Conservation (phyloP, 805 yeast genomes). For the Yamadazyma tumulicola region DNA sequence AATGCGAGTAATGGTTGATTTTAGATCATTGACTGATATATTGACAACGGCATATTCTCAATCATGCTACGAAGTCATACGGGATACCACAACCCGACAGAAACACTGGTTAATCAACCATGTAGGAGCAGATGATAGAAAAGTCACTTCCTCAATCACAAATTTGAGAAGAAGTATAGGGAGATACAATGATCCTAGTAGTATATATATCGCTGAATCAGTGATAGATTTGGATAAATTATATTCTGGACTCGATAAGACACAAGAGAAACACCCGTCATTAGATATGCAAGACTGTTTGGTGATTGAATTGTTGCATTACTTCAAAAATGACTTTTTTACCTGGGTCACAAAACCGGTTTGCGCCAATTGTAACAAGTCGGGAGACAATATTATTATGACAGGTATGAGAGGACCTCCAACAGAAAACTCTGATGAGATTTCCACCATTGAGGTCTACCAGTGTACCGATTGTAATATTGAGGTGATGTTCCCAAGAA, state of each 20-base stretch:
- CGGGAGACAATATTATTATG: constrained; percentile 31
- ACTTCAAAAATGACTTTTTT: constrained; percentile 75
- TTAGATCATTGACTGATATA: background rate
- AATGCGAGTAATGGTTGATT: background rate
- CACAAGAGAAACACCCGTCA: constrained; percentile 8
- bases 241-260: constrained; percentile 56
- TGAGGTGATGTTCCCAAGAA: constrained; percentile 66
- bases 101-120: background rate
- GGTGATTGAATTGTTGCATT: constrained; percentile 30
- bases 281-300: constrained; percentile 33
- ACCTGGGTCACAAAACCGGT: constrained; percentile 75
- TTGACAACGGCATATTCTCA: background rate
- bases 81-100: background rate
- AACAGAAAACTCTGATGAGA: constrained; percentile 43
- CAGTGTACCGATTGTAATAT: constrained; percentile 51
- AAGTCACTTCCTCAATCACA: background rate
- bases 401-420: constrained; percentile 29
- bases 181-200: constrained; percentile 13
- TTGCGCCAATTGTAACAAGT: constrained; percentile 49
- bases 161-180: constrained; percentile 2
- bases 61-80: background rate
- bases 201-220: constrained; percentile 55
- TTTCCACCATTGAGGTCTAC: constrained; percentile 62
- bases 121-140: background rate
- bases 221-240: constrained; percentile 57